Percentiles rank a stretch among this genome's conserved stretches.
Evolutionary conservation across 2,329 filamentous ascomycete species (phyloP).

Genomic region (Myriosclerotinia curreyana): DNA sequence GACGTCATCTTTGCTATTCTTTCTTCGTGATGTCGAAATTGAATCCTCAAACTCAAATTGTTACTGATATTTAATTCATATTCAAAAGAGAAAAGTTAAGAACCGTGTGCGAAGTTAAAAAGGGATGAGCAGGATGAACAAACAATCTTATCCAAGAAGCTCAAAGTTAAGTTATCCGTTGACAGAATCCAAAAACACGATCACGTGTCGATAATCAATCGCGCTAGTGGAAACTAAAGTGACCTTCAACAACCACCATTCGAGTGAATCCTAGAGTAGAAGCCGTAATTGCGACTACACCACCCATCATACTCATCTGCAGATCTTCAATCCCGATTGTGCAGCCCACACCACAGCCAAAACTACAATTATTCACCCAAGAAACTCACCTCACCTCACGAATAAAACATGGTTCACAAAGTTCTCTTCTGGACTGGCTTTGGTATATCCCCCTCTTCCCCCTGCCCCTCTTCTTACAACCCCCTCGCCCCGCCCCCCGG

Average conservation of each 20-base stretch:
- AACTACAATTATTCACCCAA: not conserved
- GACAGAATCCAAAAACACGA: not conserved
- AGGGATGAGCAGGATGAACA: not conserved
- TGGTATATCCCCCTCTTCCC: slow-evolving; percentile 58
- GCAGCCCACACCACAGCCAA: not conserved
- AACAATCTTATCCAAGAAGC: not conserved
- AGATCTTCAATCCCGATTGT: not conserved
- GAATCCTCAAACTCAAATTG: no score
- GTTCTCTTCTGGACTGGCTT: slow-evolving; percentile 86
- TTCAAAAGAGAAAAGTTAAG: not conserved
- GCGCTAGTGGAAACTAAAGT: slow-evolving; percentile 9
- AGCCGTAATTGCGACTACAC: slow-evolving; percentile 4
- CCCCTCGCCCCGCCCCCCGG: no score
- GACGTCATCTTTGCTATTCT: slow-evolving; percentile 12
- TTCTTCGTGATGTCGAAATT: not conserved
- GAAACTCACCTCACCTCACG: slow-evolving; percentile 13
- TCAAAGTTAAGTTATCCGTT: not conserved
- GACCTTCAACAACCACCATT: slow-evolving; percentile 14
- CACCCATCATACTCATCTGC: not conserved
- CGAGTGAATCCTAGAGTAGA: slow-evolving; percentile 9
- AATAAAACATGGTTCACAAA: slow-evolving; percentile 44
- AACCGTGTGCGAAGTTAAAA: not conserved
- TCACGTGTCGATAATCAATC: slow-evolving; percentile 3
- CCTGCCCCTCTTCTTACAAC: slow-evolving; percentile 23
- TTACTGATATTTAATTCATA: not conserved